Conservation (phyloP, 2,329 filamentous ascomycete genomes). For the Hypoxylon sp. region DNA sequence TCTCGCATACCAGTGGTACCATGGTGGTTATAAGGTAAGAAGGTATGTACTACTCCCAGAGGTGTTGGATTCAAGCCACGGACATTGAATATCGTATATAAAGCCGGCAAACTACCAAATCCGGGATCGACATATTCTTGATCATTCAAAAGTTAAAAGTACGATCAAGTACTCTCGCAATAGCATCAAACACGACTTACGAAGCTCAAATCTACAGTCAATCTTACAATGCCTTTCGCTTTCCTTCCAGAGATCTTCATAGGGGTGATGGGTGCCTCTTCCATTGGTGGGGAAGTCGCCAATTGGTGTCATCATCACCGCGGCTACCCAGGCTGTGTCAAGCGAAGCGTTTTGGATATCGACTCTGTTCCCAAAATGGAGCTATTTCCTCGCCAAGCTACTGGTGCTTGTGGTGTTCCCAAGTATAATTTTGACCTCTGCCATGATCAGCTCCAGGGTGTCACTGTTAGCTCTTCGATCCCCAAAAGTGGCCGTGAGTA, state of each 20-base stretch:
- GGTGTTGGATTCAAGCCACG: not conserved
- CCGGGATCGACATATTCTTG: not conserved
- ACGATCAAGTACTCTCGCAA: not conserved
- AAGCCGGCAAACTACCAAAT: not conserved
- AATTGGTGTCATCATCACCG: not conserved
- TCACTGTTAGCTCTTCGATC: not conserved
- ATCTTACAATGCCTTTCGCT: not conserved
- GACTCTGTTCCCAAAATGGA: not conserved
- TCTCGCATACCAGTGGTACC: not conserved
- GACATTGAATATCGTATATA: not conserved
- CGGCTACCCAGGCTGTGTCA: not conserved
- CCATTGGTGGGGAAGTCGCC: not conserved
- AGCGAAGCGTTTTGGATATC: not conserved
- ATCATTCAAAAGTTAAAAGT: not conserved
- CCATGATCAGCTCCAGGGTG: not conserved
- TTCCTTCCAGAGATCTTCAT: not conserved
- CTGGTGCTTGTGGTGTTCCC: not conserved
- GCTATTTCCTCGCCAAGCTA: not conserved
- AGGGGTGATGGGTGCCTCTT: not conserved
- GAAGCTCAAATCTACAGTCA: not conserved
- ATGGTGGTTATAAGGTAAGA: no score
- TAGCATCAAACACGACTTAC: not conserved
- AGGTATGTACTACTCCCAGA: not conserved
- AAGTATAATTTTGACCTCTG: constrained; percentile 5
- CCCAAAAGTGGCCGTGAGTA: not conserved